Evolutionary conservation across 768 basidiomycete genomes (phyloP).

Genomic region (Kockovaella imperatae): DNA sequence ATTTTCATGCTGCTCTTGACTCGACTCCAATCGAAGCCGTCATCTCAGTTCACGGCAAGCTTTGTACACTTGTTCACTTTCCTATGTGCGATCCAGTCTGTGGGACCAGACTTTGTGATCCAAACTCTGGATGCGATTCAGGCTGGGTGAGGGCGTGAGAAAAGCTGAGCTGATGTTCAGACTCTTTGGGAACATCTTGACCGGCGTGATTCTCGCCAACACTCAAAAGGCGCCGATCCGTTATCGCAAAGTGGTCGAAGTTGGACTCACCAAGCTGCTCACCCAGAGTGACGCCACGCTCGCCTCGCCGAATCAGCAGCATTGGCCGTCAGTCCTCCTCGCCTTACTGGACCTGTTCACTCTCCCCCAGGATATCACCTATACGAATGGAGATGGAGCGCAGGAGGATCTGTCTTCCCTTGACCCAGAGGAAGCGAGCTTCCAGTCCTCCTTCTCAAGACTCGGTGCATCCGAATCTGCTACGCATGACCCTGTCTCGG

Average conservation of each 20-base stretch:
- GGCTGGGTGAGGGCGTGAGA: constrained; percentile 69
- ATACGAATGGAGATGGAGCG: constrained; percentile 38
- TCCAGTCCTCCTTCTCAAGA: constrained; percentile 88
- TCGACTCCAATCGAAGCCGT: constrained; percentile 78
- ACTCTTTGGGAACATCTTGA: constrained; percentile 71
- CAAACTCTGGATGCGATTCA: constrained; percentile 76
- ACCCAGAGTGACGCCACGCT: constrained; percentile 67
- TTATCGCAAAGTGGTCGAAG: constrained; percentile 74
- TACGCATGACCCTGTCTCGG: constrained; percentile 54
- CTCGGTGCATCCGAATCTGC: constrained; percentile 69
- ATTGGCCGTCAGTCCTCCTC: constrained; percentile 64
- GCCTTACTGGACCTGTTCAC: constrained; percentile 68
- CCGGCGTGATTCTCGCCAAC: constrained; percentile 70
- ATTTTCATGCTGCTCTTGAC: constrained; percentile 67
- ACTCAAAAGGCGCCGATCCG: constrained; percentile 69
- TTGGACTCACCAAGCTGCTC: constrained; percentile 71
- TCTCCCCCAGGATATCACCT: constrained; percentile 60
- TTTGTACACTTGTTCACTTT: constrained; percentile 73
- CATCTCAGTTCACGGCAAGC: constrained; percentile 74
- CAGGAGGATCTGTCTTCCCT: constrained; percentile 59
- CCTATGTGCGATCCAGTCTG: constrained; percentile 64
- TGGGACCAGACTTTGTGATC: constrained; percentile 73
- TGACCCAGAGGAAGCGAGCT: constrained; percentile 87
- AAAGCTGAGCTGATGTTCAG: constrained; percentile 43
- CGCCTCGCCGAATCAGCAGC: constrained; percentile 54